Evolutionary conservation across 2,329 filamentous ascomycete species (phyloP), one percentile per base, ranked within the genome.

Genomic region (Xylariaceae sp.): DNA sequence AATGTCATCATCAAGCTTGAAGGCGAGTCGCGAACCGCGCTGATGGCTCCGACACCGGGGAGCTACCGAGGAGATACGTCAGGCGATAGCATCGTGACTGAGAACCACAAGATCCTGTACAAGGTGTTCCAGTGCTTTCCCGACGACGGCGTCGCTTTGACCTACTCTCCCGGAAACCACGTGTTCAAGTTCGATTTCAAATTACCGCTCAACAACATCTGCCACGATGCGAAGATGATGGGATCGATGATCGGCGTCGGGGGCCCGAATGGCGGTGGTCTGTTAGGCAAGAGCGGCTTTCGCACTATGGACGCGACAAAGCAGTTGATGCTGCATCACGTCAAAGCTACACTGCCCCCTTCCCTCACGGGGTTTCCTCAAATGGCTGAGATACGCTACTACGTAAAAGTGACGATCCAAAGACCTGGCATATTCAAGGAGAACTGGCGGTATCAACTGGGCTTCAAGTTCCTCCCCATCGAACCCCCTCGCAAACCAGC

Each of bases 401-500:
- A 88, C 63, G 77, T 97, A 62, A 98, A 98, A 65, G 89, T 86
- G n/a, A 97, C 93, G 0, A 83, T 97, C 5, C 88, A 90, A 59
- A 77, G 90, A n/a, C 89, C 90, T 0, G 84, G 86, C 12, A 76
- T 96, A 48, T 88, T 94, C 67, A 92, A 92, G 62, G 90, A 95
- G 68, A 96, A 96, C 59, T 86, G 89, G 65, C 76, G 91, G 17
- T 74, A 75, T 52, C 71, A 79, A 51, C 61, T 76, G 27, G 81
- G 83, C 27, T 85, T 96, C 68, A 92, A 88, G 47, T 93, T 98
- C 63, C 76, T 96, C 29, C 93, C 93, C 4, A 92, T 97, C 55
- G 93, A 98, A 65, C 88, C 89, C 5, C 91, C 92, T 1, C 76
- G 91, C 34, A 81, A 82, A 1, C 71, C 77, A 4, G 70, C 74